Base-by-base conservation (phyloP, 371 early-diverging fungal species). In the Blyttiomyces sp. region DNA sequence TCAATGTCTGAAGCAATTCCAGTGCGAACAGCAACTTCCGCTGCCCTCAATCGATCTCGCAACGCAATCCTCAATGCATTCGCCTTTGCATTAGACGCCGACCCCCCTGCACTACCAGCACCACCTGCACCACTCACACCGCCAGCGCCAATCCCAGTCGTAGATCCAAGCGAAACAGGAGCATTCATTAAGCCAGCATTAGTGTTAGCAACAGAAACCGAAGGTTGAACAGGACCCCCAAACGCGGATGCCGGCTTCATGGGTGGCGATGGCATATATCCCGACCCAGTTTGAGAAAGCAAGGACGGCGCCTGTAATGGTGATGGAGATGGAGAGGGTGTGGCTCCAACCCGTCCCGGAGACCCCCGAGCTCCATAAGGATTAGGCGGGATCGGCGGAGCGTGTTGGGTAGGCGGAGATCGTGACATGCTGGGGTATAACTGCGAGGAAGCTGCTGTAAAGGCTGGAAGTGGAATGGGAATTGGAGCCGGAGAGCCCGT, bases 1-100 rank as follows among this genome's bases (percentile, higher is more conserved):
- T 86, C 84, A 76, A 85, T 84, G 17, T 85, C 84, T 0, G 64
- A 60, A 6, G 84, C 76, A 11, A 81, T 64, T 0, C 68, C 27
- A 49, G 51, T 32, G 49, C 51, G 30, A 9, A 54, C 26, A 9
- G 32, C 39, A 3, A 30, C 51, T 3, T 59, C 66, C 6, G 36
- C 32, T 2, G 17, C 34, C 2, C 59, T 44, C 43, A 65, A 48
- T 21, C 66, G 66, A 21, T 65, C 55, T 16, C 55, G 4, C 53
- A 54, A 46, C 28, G 43, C 59, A 54, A 26, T 35, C 36, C 59
- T 19, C 6, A 32, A 39, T 11, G 23, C 11, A n/a, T n/a, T n/a
- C n/a, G n/a, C n/a, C n/a, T n/a, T n/a, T n/a, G n/a, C n/a, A n/a
- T n/a, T n/a, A n/a, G n/a, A n/a, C n/a, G n/a, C n/a, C n/a, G n/a